Evolutionary conservation across 805 yeast species (phyloP).

Genomic region (Cyberlindnera mississippiensis): DNA sequence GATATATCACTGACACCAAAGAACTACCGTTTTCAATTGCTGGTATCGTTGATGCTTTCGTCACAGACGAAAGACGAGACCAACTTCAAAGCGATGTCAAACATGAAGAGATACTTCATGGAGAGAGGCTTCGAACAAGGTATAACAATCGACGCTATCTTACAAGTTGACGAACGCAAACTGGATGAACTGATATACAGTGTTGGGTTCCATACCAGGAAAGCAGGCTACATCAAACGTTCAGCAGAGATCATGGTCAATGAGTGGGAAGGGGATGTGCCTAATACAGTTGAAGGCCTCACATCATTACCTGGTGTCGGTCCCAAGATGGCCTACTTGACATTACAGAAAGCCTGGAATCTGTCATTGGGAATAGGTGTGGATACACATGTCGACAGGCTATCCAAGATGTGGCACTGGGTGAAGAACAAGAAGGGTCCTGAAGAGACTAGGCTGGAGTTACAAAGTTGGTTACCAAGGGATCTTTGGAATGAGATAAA

Average conservation of each 20-base stretch:
- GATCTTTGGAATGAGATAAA: constrained; percentile 81
- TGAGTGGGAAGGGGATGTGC: constrained; percentile 63
- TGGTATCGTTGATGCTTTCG: constrained; percentile 80
- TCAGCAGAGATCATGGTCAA: constrained; percentile 51
- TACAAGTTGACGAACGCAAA: constrained; percentile 46
- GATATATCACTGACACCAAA: constrained; percentile 30
- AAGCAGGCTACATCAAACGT: constrained; percentile 64
- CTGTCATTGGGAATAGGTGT: constrained; percentile 84
- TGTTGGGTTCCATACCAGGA: constrained; percentile 85
- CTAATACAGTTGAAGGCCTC: constrained; percentile 62
- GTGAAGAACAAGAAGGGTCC: constrained; percentile 56
- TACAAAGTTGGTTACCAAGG: constrained; percentile 72
- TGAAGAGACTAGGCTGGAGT: constrained; percentile 62
- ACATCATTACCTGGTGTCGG: constrained; percentile 86
- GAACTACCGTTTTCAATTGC: constrained; percentile 62
- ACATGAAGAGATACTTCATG: constrained; percentile 46
- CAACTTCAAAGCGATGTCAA: constrained; percentile 67
- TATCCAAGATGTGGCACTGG: constrained; percentile 83
- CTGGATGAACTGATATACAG: constrained; percentile 65
- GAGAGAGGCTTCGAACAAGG: constrained; percentile 46
- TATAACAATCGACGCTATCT: constrained; percentile 51
- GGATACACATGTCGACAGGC: constrained; percentile 83
- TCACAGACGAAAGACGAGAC: constrained; percentile 91
- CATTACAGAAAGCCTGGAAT: constrained; percentile 81
- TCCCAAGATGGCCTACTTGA: constrained; percentile 87